phyloP scores from a whole-genome alignment of 768 basidiomycete genomes.

The Russula sp. region DNA sequence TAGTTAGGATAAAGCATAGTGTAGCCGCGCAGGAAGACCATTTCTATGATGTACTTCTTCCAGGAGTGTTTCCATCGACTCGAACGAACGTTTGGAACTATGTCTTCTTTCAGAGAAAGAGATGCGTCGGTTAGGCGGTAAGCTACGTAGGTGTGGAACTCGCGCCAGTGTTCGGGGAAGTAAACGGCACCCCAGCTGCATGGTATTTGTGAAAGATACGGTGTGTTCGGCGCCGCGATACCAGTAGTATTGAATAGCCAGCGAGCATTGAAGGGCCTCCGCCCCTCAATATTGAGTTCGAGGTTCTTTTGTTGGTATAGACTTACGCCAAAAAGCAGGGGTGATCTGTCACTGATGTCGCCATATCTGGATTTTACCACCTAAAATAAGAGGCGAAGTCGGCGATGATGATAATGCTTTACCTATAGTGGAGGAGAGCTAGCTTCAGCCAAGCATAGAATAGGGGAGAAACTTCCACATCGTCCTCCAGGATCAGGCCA shows the following conservation, averaged over 20 bases:
- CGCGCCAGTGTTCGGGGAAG: conserved; percentile 84
- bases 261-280: conserved; percentile 61
- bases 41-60: conserved; percentile 88
- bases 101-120: conserved; percentile 31
- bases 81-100: conserved; percentile 73
- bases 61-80: conserved; percentile 77
- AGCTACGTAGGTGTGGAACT: conserved; percentile 73
- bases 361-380: conserved; percentile 49
- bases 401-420: conserved; percentile 2
- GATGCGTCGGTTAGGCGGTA: conserved; percentile 46
- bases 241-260: conserved; percentile 41
- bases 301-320: conserved; percentile 82
- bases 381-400: background rate
- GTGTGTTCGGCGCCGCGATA: conserved; percentile 42
- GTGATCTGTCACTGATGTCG: conserved; percentile 30
- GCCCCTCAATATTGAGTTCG: conserved; percentile 62
- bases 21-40: conserved; percentile 74
- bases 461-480: conserved; percentile 75
- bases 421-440: conserved; percentile 71
- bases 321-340: conserved; percentile 68
- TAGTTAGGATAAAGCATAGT: conserved; percentile 90
- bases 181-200: conserved; percentile 92
- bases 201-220: conserved; percentile 81
- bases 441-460: conserved; percentile 86
- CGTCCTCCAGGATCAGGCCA: conserved; percentile 78